phyloP scores from a whole-genome alignment of 352 stramenopile species.

The Thalassiosira livingstoniorum region DNA sequence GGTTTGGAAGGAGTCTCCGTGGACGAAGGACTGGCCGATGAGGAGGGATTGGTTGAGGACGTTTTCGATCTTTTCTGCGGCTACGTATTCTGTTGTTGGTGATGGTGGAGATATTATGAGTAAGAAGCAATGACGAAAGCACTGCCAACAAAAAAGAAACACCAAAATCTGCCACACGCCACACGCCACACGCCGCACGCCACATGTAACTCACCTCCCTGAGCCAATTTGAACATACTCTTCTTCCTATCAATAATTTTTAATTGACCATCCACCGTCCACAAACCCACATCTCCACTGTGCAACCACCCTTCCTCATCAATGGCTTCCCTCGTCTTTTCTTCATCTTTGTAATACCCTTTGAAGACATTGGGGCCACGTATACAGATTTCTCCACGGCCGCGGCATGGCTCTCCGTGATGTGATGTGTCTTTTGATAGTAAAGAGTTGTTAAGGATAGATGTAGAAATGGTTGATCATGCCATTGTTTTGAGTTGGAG shows the following conservation, averaged over 20 bases:
- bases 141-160: too few species aligned
- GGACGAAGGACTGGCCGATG: constrained; percentile 93
- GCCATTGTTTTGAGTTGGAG: too few species aligned
- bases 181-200: too few species aligned
- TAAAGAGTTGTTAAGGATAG: too few species aligned
- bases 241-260: constrained; percentile 89
- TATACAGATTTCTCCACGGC: constrained; percentile 88
- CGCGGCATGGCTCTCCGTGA: constrained; percentile 76
- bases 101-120: too few species aligned
- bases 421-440: constrained; percentile 82
- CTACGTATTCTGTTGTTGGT: constrained; percentile 88
- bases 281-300: constrained; percentile 86
- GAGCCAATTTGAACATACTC: constrained; percentile 94
- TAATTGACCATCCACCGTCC: constrained; percentile 77
- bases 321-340: constrained; percentile 89
- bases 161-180: too few species aligned
- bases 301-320: constrained; percentile 85
- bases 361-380: constrained; percentile 90
- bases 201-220: constrained; percentile 72
- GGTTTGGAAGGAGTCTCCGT: constrained; percentile 95
- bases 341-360: constrained; percentile 95
- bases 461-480: too few species aligned
- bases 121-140: too few species aligned
- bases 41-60: constrained; percentile 89
- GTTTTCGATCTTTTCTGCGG: constrained; percentile 90